Conservation (phyloP, 768 basidiomycete species). For the Tremella yokohamensis region DNA sequence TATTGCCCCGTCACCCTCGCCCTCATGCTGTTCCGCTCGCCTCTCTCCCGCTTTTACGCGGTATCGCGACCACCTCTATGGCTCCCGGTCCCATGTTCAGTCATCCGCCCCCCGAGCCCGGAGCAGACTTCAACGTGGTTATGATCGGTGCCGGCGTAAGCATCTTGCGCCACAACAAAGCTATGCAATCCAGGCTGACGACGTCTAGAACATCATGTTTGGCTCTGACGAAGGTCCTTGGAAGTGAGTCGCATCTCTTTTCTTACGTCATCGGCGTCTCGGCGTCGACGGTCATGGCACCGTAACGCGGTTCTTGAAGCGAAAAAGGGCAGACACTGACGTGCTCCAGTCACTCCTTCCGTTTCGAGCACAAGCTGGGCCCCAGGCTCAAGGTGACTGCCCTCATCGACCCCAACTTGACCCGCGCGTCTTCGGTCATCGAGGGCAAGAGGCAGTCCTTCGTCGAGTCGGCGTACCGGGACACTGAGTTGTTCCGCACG, state of each 20-base stretch:
- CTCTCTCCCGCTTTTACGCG: conserved; percentile 21
- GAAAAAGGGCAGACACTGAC: conserved; percentile 7
- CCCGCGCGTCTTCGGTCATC: conserved; percentile 76
- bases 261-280: neutral
- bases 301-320: neutral
- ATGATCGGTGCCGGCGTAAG: conserved; percentile 80
- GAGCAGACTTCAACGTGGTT: conserved; percentile 84
- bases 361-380: conserved; percentile 74
- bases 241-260: conserved; percentile 43
- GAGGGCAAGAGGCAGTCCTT: conserved; percentile 83
- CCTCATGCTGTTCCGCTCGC: neutral
- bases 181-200: conserved; percentile 10
- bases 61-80: conserved; percentile 44
- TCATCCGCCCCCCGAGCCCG: conserved; percentile 49
- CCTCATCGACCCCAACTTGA: conserved; percentile 82
- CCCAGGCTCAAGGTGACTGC: conserved; percentile 93
- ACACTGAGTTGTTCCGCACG: conserved; percentile 75
- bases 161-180: neutral
- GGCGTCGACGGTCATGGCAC: neutral
- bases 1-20: conserved; percentile 29
- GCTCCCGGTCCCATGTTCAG: conserved; percentile 47
- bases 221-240: conserved; percentile 58
- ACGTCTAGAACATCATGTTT: conserved; percentile 81
- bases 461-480: conserved; percentile 86
- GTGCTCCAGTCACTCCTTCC: conserved; percentile 53